phyloP scores from a whole-genome alignment of 306 rosid genomes.

The Medicago truncatula region MtrunA17r5.0-ANR NC_053043.1:47121501-47122000 shows the following conservation, averaged over 20 bases:
- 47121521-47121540: too few relatives aligned
- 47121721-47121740: slow-evolving; percentile 47
- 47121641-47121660: slow-evolving; percentile 19
- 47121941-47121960: slow-evolving; percentile 28
- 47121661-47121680: slow-evolving; percentile 11
- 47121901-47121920: slow-evolving; percentile 2
- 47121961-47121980: slow-evolving; percentile 38
- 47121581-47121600: neutral
- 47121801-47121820: slow-evolving; percentile 42
- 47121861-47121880: slow-evolving; percentile 24
- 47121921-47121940: slow-evolving; percentile 46
- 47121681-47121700: slow-evolving; percentile 32
- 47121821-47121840: slow-evolving; percentile 36
- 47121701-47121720: slow-evolving; percentile 39
- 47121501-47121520: too few relatives aligned
- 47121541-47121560: too few relatives aligned
- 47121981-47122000: neutral
- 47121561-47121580: neutral
- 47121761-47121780: slow-evolving; percentile 46
- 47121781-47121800: slow-evolving; percentile 38
- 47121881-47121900: slow-evolving; percentile 8
- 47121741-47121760: slow-evolving; percentile 41
- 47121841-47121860: slow-evolving; percentile 33
- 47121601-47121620: neutral
- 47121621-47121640: neutral